Percentiles rank a stretch among this genome's conserved stretches.
phyloP scores from a whole-genome alignment of 2,329 filamentous ascomycete species.

The Colletotrichum sp. region DNA sequence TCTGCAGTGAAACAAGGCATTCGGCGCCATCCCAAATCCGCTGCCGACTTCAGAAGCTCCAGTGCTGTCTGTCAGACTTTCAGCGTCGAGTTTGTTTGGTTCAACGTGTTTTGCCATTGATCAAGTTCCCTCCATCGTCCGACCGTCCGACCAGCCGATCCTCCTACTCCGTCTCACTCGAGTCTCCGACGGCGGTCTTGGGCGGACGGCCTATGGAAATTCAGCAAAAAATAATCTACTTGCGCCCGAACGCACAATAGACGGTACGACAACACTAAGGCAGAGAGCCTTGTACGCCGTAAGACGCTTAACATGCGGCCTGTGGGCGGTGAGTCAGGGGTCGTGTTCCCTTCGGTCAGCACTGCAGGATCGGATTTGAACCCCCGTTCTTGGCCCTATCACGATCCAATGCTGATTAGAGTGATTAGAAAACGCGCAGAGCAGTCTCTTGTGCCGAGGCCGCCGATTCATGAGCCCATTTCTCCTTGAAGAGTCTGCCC shows the following conservation, averaged over 20 bases:
- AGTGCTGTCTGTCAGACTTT: not conserved
- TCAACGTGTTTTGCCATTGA: not conserved
- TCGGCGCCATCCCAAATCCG: constrained; percentile 10
- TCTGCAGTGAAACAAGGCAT: constrained; percentile 12
- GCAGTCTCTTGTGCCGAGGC: not conserved
- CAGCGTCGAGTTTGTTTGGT: not conserved
- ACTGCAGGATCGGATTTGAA: not conserved
- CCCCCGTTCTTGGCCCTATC: not conserved
- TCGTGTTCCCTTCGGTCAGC: not conserved
- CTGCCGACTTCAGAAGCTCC: not conserved
- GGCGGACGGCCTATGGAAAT: not conserved
- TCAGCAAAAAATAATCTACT: not conserved
- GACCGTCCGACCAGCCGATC: not conserved
- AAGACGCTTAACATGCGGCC: not conserved
- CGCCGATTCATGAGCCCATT: not conserved
- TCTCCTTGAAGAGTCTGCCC: not conserved
- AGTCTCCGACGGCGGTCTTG: not conserved
- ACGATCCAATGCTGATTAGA: not conserved
- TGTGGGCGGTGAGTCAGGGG: not conserved
- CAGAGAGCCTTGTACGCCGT: not conserved
- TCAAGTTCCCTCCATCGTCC: not conserved
- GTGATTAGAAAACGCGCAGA: not conserved
- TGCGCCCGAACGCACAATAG: not conserved
- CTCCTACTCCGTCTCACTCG: not conserved
- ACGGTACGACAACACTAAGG: not conserved